phyloP scores from a whole-genome alignment of 768 basidiomycete species.

The Infundibulicybe gibba region DNA sequence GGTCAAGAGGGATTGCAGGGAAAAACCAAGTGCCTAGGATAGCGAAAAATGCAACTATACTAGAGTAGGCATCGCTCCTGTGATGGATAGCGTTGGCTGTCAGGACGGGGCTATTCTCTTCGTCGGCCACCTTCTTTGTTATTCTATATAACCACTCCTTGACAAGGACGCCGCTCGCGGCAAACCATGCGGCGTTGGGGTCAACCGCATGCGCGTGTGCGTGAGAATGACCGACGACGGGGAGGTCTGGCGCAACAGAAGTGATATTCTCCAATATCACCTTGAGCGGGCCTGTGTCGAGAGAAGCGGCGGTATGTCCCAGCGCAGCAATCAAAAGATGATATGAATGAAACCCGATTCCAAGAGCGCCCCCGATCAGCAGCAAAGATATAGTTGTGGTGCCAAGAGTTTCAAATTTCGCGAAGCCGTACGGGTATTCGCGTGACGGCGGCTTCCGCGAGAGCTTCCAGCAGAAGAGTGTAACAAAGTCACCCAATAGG shows the following conservation, averaged over 20 bases:
- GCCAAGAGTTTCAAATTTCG: slow-evolving; percentile 94
- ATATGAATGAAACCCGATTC: slow-evolving; percentile 89
- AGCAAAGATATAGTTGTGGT: slow-evolving; percentile 88
- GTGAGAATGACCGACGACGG: slow-evolving; percentile 52
- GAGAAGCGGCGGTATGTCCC: slow-evolving; percentile 54
- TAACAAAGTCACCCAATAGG: slow-evolving; percentile 87
- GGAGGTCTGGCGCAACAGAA: slow-evolving; percentile 50
- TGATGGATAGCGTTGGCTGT: slow-evolving; percentile 97
- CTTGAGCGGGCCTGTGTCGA: slow-evolving; percentile 63
- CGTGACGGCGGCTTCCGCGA: slow-evolving; percentile 79
- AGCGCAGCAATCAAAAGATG: slow-evolving; percentile 77
- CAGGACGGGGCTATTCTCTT: slow-evolving; percentile 88
- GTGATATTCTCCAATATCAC: slow-evolving; percentile 58
- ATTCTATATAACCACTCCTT: slow-evolving; percentile 95
- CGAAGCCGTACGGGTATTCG: slow-evolving; percentile 83
- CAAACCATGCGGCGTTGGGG: slow-evolving; percentile 97
- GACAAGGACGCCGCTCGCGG: slow-evolving; percentile 67
- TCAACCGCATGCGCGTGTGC: slow-evolving; percentile 65
- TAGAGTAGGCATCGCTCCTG: slow-evolving; percentile 95
- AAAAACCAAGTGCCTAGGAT: slow-evolving; percentile 89
- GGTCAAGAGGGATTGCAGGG: slow-evolving; percentile 86
- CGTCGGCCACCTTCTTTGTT: slow-evolving; percentile 86
- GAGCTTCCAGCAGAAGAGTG: slow-evolving; percentile 83
- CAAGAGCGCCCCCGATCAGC: slow-evolving; percentile 78
- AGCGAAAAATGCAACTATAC: slow-evolving; percentile 85